These are phyloP conservation scores for Pythium rishiriense DNA, from an alignment of 352 stramenopile genomes.

Conservation along the genomic window DNA sequence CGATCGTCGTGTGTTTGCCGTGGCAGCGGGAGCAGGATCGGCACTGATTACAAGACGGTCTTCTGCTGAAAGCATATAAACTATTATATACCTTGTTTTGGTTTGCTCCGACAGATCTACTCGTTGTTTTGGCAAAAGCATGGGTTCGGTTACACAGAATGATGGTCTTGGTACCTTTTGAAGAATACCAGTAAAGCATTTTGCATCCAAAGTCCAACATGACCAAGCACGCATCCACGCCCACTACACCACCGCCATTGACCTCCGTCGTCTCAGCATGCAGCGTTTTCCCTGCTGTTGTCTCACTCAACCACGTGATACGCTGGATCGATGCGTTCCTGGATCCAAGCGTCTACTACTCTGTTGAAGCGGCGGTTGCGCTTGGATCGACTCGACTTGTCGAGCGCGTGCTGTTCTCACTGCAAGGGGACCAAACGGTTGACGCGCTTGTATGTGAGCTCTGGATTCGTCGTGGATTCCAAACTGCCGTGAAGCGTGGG, in stretches of 20 bases:
- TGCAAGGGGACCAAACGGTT: background rate
- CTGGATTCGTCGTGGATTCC: background rate
- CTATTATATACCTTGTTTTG: too few relatives aligned
- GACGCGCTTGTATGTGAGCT: conserved; percentile 14
- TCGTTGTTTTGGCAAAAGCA: too few relatives aligned
- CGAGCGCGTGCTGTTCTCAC: conserved; percentile 1
- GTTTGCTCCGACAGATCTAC: too few relatives aligned
- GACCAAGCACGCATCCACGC: background rate
- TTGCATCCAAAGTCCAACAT: too few relatives aligned
- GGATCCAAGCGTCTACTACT: background rate
- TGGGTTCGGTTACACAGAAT: background rate
- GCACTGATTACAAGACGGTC: conserved; percentile 21
- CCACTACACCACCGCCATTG: background rate
- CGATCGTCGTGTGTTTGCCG: background rate
- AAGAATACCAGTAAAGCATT: too few relatives aligned
- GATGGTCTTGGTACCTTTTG: too few relatives aligned
- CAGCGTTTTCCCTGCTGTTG: background rate
- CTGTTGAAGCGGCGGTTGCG: background rate
- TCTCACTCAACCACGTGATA: conserved; percentile 3
- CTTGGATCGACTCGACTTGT: conserved; percentile 2
- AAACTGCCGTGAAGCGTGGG: background rate
- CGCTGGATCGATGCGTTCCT: conserved; percentile 9
- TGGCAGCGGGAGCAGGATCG: conserved; percentile 13
- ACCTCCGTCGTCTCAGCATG: background rate
- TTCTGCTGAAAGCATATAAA: conserved; percentile 2